Evolutionary conservation across 1,284 basidiomycete genomes (phyloP), one percentile per base, ranked within the genome.

Genomic region (Boletus smithii): DNA sequence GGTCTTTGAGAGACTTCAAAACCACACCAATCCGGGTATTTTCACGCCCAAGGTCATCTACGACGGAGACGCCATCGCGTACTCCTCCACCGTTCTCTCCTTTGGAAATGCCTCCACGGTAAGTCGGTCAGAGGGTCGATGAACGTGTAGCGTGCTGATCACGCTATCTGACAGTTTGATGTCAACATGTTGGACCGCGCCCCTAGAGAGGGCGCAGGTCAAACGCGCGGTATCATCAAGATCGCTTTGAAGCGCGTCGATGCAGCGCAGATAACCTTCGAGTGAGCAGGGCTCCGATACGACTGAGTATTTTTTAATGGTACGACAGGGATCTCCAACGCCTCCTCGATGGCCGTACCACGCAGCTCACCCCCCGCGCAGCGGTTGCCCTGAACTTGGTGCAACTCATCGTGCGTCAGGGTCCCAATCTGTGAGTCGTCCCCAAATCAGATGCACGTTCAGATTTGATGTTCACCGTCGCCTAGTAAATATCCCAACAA

Each of bases 21-120:
- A 63, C 20, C 55, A 61, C 9, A 48, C 49, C 0, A 47, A 59
- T 0, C 58, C 67, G 0, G 26, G 9, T 0, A 6, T 66, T 0
- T 73, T 73, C 39, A 57, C 26, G 2, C 63, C 63, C 17, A 67
- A 60, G 23, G 55, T 58, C 7, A 64, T 68, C 8, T 75, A 70
- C 35, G 74, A 75, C 40, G 66, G 72, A 8, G 56, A 67, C 13
- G 69, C 67, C 3, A 74, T 73, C 16, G 54, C 71, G 0, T 76
- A 69, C 43, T 57, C 67, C 8, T 53, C 66, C 0, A 49, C 30
- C 2, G 42, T 45, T 0, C 56, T 73, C 11, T 48, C 61, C 0
- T 66, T 71, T 13, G 64, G 67, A 1, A 60, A 50, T 13, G 27
- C 50, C 6, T 44, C 48, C 0, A 54, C 53, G 3, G 63, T 65